Evolutionary conservation across 371 early-diverging fungal species (phyloP).

Genomic region (Nosema granulosis): DNA sequence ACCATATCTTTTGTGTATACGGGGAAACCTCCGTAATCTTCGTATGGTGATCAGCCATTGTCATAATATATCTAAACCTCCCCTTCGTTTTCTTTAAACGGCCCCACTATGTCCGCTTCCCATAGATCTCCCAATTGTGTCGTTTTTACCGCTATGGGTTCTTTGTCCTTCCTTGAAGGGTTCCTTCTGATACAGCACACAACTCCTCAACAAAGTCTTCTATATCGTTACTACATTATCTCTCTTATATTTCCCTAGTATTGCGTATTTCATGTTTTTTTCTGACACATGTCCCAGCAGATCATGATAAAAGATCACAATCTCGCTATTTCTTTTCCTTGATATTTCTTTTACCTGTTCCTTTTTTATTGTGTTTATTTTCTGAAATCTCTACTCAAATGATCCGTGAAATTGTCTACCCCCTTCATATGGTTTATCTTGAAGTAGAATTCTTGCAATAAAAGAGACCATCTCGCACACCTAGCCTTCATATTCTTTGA

Average conservation of each 20-base stretch:
- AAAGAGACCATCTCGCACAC: slow-evolving; percentile 1
- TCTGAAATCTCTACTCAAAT: slow-evolving; percentile 19
- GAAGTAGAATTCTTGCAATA: slow-evolving; percentile 30
- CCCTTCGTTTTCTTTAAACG: not conserved
- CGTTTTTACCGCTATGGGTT: not conserved
- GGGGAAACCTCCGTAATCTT: slow-evolving; percentile 4
- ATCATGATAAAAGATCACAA: slow-evolving; percentile 19
- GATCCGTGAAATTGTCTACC: not conserved
- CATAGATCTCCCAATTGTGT: not conserved
- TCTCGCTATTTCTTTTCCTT: not conserved
- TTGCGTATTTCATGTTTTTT: slow-evolving; percentile 19
- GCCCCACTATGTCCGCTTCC: slow-evolving; percentile 33
- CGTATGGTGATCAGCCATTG: slow-evolving; percentile 14
- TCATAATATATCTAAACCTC: slow-evolving; percentile 12
- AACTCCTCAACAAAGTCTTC: not conserved
- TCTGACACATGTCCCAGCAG: slow-evolving; percentile 13
- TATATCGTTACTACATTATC: slow-evolving; percentile 4
- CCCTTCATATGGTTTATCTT: slow-evolving; percentile 29
- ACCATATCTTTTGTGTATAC: no score
- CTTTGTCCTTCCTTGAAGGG: not conserved
- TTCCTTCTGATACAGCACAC: slow-evolving; percentile 8
- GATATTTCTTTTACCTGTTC: not conserved
- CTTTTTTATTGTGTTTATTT: not conserved
- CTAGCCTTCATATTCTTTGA: slow-evolving; percentile 2
- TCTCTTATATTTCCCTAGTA: slow-evolving; percentile 10